These are phyloP conservation scores for Pichia paraexigua DNA, from an alignment of 805 yeast species.

Conservation along the genomic window DNA sequence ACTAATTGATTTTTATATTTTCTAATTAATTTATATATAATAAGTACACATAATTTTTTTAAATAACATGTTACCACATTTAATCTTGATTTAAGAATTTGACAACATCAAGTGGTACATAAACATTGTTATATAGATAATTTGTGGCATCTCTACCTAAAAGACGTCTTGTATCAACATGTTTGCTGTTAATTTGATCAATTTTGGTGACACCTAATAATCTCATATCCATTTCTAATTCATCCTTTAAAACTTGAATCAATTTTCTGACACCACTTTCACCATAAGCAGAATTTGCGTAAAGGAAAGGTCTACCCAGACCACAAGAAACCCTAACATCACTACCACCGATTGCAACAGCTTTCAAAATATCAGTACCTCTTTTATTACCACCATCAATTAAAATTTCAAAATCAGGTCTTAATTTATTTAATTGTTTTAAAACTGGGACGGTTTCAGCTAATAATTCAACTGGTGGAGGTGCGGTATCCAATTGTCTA, in stretches of 20 bases:
- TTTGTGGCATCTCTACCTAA: slow-evolving; percentile 28
- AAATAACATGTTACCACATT: background rate
- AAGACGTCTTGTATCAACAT: slow-evolving; percentile 45
- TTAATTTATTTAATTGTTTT: slow-evolving; percentile 35
- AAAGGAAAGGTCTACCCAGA: slow-evolving; percentile 57
- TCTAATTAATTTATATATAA: background rate
- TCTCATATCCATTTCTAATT: slow-evolving; percentile 71
- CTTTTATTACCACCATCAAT: slow-evolving; percentile 66
- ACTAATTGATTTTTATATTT: background rate
- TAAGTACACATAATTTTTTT: background rate
- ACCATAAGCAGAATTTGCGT: slow-evolving; percentile 57
- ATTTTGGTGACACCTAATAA: slow-evolving; percentile 63
- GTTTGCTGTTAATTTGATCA: slow-evolving; percentile 48
- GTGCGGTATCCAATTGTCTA: slow-evolving; percentile 73
- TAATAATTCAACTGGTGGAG: slow-evolving; percentile 69
- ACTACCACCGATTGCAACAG: slow-evolving; percentile 60
- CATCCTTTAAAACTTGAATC: slow-evolving; percentile 57
- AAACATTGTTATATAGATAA: slow-evolving; percentile 23
- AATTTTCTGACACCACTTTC: slow-evolving; percentile 56
- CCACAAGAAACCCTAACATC: slow-evolving; percentile 70
- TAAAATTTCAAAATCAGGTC: slow-evolving; percentile 47
- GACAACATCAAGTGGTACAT: slow-evolving; percentile 25
- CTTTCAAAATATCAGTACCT: slow-evolving; percentile 60
- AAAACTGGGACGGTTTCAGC: slow-evolving; percentile 59
- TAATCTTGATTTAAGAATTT: slow-evolving; percentile 23